Percentiles rank a stretch among this genome's conserved stretches.
These are phyloP conservation scores for Pelargonium australe DNA, from an alignment of 441 rosid species.

Conservation along the genomic window DNA sequence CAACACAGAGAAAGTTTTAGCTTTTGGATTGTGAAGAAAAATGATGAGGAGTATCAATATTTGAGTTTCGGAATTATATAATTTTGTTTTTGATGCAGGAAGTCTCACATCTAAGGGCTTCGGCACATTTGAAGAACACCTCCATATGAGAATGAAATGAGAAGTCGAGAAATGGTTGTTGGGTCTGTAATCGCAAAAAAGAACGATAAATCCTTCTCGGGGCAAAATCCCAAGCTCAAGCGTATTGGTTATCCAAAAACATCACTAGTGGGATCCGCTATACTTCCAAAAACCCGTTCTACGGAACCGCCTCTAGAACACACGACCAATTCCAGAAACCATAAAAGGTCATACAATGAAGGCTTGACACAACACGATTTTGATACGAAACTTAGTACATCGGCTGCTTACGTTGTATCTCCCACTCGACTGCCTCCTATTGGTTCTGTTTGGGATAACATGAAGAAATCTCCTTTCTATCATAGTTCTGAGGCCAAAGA, in stretches of 20 bases:
- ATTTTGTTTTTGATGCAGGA: slow-evolving; percentile 24
- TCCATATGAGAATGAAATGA: slow-evolving; percentile 20
- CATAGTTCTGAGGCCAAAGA: slow-evolving; percentile 27
- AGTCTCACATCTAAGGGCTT: slow-evolving; percentile 24
- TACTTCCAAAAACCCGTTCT: slow-evolving; percentile 29
- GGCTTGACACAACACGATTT: slow-evolving; percentile 21
- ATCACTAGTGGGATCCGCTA: slow-evolving; percentile 31
- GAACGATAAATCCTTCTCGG: slow-evolving; percentile 25
- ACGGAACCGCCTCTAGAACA: slow-evolving; percentile 28
- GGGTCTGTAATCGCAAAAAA: slow-evolving; percentile 23
- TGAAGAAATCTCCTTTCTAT: slow-evolving; percentile 31
- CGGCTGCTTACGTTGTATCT: slow-evolving; percentile 24
- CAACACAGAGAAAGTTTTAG: not conserved
- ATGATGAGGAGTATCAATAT: not conserved
- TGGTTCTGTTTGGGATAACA: slow-evolving; percentile 19
- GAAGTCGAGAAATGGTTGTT: slow-evolving; percentile 21
- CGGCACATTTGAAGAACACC: slow-evolving; percentile 26
- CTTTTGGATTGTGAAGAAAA: not conserved
- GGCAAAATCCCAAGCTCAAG: slow-evolving; percentile 24
- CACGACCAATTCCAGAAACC: slow-evolving; percentile 24
- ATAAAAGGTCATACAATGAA: slow-evolving; percentile 31
- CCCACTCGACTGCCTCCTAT: slow-evolving; percentile 24
- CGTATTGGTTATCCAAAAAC: slow-evolving; percentile 32
- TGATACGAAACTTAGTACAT: slow-evolving; percentile 21
- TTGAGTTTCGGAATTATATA: not conserved